A percentile compares a stretch with the other conserved stretches of the same genome.
These are phyloP conservation scores for Cercophora newfieldiana DNA, from an alignment of 495 filamentous ascomycete species.

Conservation along the genomic window DNA sequence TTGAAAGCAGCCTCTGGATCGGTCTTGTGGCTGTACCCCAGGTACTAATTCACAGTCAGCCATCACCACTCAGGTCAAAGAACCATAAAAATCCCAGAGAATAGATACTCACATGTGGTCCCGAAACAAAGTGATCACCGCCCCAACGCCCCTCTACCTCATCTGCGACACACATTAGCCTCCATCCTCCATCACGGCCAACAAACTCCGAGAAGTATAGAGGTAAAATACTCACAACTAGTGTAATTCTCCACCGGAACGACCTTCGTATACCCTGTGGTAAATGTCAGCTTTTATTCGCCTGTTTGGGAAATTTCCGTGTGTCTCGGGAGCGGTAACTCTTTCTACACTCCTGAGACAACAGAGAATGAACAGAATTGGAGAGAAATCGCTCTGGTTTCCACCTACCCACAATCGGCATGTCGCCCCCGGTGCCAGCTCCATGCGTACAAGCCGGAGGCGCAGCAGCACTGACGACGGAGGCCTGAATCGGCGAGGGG, in stretches of 20 bases:
- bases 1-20: conserved; percentile 35
- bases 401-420: too few species aligned
- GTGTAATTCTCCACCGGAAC: background rate
- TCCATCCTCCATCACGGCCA: too few species aligned
- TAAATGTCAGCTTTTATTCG: too few species aligned
- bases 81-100: background rate
- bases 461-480: background rate
- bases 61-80: background rate
- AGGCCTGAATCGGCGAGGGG: background rate
- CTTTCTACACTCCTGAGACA: too few species aligned
- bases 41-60: conserved; percentile 20
- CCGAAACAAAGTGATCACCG: conserved; percentile 26
- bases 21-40: conserved; percentile 17
- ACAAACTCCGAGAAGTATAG: too few species aligned
- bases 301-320: too few species aligned
- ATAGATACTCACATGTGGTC: conserved; percentile 31
- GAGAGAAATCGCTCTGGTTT: too few species aligned
- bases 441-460: background rate
- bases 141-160: conserved; percentile 23
- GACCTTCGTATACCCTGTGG: background rate
- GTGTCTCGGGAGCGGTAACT: too few species aligned
- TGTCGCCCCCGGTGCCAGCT: background rate
- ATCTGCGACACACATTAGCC: too few species aligned
- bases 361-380: too few species aligned
- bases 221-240: too few species aligned